Conservation (phyloP, 208 protist genomes). For the Crithidia thermophila region DNA sequence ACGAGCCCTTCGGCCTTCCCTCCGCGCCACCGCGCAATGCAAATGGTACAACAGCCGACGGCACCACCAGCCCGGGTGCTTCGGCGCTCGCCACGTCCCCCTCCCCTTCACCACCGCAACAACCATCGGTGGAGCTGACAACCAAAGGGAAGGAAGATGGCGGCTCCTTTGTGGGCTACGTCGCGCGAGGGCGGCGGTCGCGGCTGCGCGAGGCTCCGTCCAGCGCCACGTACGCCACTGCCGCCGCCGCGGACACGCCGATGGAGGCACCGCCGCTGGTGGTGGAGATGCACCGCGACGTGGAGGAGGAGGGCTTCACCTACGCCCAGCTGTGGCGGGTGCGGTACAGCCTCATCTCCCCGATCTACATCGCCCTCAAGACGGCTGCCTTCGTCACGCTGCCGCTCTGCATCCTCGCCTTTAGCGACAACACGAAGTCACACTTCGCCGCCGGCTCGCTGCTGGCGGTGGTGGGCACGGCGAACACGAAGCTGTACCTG, state of each 20-base stretch:
- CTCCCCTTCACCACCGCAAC: neutral
- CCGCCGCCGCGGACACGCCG: conserved; percentile 6
- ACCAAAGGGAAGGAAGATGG: neutral
- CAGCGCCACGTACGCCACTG: neutral
- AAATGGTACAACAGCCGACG: too few relatives aligned
- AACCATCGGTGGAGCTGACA: neutral
- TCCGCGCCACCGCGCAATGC: neutral
- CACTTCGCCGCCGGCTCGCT: conserved; percentile 32
- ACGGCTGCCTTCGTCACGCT: conserved; percentile 32
- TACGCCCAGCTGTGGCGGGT: conserved; percentile 16
- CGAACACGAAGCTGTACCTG: conserved; percentile 40
- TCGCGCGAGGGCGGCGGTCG: conserved; percentile 20
- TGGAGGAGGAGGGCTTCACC: conserved; percentile 31
- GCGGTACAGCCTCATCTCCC: conserved; percentile 22
- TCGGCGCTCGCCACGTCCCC: neutral
- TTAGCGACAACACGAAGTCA: conserved; percentile 20
- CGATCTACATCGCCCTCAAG: conserved; percentile 36
- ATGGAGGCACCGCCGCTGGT: conserved; percentile 22
- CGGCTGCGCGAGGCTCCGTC: neutral
- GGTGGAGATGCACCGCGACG: conserved; percentile 23
- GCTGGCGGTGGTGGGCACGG: conserved; percentile 27
- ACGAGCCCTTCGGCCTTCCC: conserved; percentile 1
- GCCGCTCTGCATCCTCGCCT: conserved; percentile 31
- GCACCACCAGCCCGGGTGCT: neutral
- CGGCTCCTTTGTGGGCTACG: conserved; percentile 5